Conservation (phyloP, 2,329 filamentous ascomycete species). For the Bipolaris bicolor region DNA sequence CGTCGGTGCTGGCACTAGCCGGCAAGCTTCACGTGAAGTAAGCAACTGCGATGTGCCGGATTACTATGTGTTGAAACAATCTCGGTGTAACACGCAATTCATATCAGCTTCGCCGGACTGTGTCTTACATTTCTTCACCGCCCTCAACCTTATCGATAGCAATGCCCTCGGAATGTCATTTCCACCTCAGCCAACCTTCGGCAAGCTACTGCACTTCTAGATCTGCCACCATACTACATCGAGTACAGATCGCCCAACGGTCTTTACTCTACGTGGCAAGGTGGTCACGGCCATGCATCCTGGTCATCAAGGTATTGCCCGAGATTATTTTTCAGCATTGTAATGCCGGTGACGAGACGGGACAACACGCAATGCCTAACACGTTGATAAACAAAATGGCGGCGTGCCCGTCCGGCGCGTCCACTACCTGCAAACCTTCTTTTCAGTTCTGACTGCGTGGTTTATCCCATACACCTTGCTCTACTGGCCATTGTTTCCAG, state of each 20-base stretch:
- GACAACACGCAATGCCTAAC: conserved; percentile 20
- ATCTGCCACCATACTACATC: conserved; percentile 8
- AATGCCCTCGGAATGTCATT: conserved; percentile 1
- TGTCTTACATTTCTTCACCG: conserved; percentile 16
- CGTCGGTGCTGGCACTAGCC: background rate
- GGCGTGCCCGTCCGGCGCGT: conserved; percentile 3
- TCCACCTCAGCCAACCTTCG: conserved; percentile 16
- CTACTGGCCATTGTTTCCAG: background rate
- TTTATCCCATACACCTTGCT: background rate
- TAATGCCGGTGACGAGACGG: conserved; percentile 14
- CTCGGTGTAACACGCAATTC: background rate
- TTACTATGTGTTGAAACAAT: background rate
- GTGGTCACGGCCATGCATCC: conserved; percentile 21
- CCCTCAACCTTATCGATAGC: conserved; percentile 17
- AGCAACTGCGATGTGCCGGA: background rate
- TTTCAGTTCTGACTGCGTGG: background rate
- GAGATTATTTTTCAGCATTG: conserved; percentile 20
- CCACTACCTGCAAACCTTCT: background rate
- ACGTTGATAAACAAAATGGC: conserved; percentile 21
- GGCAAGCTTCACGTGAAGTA: background rate
- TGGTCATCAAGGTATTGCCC: conserved; percentile 26
- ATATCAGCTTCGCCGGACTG: background rate
- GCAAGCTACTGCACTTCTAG: conserved; percentile 22
- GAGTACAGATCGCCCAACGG: conserved; percentile 4
- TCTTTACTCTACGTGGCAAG: conserved; percentile 13